Base-by-base conservation (phyloP, 805 yeast genomes). In the Kluyveromyces nonfermentans region DNA sequence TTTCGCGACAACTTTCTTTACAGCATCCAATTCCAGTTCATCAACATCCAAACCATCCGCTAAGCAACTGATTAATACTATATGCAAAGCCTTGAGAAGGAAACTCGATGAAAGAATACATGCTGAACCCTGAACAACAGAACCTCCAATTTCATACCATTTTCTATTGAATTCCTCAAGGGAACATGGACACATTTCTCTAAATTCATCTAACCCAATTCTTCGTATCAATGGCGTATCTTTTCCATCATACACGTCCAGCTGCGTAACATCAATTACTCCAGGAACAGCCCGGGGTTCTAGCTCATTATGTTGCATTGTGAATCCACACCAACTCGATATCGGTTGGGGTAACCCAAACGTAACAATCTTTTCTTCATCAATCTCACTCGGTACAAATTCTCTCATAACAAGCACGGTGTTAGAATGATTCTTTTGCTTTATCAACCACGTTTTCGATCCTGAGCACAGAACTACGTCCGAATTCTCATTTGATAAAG, bases 351-450 rank as follows among this genome's bases (percentile, higher is more conserved):
- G 44, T 52, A 63, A 53, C 44, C 70, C 63, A 60, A 69, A 44
- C 19, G 62, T 12, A 60, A 50, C 48, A 1, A 67, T 42, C 14
- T 49, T 30, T 44, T 50, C 39, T 18, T 17, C 33, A n/a, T 34
- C 22, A 8, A 45, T 32, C 14, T 46, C 40, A 5, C 50, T 55
- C 1, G 62, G 57, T 5, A 47, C 46, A 46, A 56, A 56, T 30
- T 54, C 59, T 10, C 60, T 60, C 57, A 77, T 57, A 18, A 88
- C 48, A 51, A 87, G 59, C n/a, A 85, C 80, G 4, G 90, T 75
- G 60, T 90, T 88, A 7, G 96, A 84, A 60, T 90, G 97, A 57
- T 86, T 85, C 68, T 84, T 81, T 54, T 83, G 89, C 42, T 86
- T 71, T 15, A 88, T 53, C 37, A 70, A 68, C 75, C 77, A 88